Evolutionary conservation across 441 rosid genomes (phyloP).

Genomic region (Theobroma grandiflorum): DNA sequence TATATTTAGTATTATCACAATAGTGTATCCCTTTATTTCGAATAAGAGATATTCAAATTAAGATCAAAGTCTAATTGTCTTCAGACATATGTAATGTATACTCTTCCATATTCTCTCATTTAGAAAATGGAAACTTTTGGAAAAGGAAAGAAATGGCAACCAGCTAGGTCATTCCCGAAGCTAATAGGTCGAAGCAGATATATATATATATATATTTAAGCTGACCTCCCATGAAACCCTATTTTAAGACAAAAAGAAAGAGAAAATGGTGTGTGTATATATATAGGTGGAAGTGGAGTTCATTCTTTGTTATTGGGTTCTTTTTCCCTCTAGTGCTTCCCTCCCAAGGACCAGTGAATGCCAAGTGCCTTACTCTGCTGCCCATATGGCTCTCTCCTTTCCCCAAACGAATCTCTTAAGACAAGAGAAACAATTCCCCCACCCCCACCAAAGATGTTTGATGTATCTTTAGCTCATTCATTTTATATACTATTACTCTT

Average conservation of each 20-base stretch:
- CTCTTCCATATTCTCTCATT: neutral
- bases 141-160: neutral
- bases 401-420: constrained; percentile 25
- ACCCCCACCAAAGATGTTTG: neutral
- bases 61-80: no score
- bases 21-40: no score
- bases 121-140: neutral
- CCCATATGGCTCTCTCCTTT: constrained; percentile 1
- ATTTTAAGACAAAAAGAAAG: neutral
- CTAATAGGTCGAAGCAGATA: neutral
- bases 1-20: no score
- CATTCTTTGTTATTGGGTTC: neutral
- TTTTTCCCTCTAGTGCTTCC: neutral
- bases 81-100: no score
- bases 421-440: neutral
- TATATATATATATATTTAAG: neutral
- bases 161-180: neutral
- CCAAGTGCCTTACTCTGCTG: constrained; percentile 20
- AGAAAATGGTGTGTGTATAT: no score
- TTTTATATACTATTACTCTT: neutral
- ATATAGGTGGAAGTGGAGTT: neutral
- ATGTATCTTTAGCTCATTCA: neutral
- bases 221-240: constrained; percentile 23
- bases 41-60: no score
- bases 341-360: constrained; percentile 14